Base-by-base conservation (phyloP, 345 rosid species). In the Triadica sebifera region DNA sequence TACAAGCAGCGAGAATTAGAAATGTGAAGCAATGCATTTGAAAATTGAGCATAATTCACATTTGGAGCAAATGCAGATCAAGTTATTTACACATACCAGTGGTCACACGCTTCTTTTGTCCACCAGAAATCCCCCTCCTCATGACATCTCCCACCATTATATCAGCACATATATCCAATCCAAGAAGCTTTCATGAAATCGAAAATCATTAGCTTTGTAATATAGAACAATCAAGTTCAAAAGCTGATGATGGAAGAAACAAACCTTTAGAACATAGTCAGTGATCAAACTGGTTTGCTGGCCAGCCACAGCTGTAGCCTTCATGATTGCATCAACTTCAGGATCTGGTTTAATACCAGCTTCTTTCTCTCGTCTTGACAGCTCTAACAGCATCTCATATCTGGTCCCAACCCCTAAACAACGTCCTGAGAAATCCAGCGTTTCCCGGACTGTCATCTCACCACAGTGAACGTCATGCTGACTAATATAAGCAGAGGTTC, bases 71-170 rank as follows among this genome's bases (percentile, higher is more conserved):
- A 16, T 13, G 67, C 29, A 34, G 13, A 60, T 46, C 12, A 17
- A 12, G 20, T 1, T 29, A 29, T 13, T 8, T 20, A 24, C 22
- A 0, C 77, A 45, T 75, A 81, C 81, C 87, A 0, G n/a, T n/a
- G n/a, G n/a, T n/a, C n/a, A n/a, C n/a, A n/a, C n/a, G n/a, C n/a
- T n/a, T n/a, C n/a, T n/a, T 84, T 65, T 85, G 82, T 41, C 87
- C 87, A 16, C 87, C 87, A 5, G 87, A 85, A 56, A 85, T 85
- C n/a, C 87, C 87, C 55, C 87, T 80, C 63, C 83, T 78, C 87
- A 85, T 82, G 24, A 80, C 87, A 53, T 85, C 82, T 19, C 85
- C 87, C 5, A 82, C 87, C 74, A 78, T 73, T 6, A 71, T 82
- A 74, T 85, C 87, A 37, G 85, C 81, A 71, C 87, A 85, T 1